These are phyloP conservation scores for Bryoglossum gracile DNA, from an alignment of 495 filamentous ascomycete species.

Conservation along the genomic window DNA sequence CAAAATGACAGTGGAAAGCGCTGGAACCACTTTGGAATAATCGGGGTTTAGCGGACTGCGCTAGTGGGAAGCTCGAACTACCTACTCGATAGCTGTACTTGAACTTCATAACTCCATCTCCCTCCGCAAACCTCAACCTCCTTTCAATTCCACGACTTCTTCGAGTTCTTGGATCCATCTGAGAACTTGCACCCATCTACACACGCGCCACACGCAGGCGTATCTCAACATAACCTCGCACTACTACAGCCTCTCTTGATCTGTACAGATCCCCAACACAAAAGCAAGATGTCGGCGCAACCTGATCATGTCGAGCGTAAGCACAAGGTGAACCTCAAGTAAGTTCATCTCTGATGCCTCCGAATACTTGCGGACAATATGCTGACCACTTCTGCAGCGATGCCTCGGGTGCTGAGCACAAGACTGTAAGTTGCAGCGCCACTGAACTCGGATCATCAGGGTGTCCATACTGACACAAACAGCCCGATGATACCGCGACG, in stretches of 20 bases:
- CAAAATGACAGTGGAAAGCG: no score
- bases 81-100: no score
- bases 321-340: conserved; percentile 90
- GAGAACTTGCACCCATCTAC: not conserved
- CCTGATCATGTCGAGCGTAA: conserved; percentile 57
- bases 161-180: not conserved
- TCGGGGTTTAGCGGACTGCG: no score
- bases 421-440: conserved; percentile 53
- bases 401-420: conserved; percentile 79
- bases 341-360: conserved; percentile 30
- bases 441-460: conserved; percentile 26
- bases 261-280: conserved; percentile 1
- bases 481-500: conserved; percentile 91
- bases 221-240: not conserved
- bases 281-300: conserved; percentile 24
- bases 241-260: not conserved
- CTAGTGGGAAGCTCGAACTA: no score
- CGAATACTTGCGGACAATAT: conserved; percentile 11
- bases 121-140: conserved; percentile 4
- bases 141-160: not conserved
- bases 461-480: conserved; percentile 27
- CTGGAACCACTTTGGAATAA: no score
- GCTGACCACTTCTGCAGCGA: conserved; percentile 55
- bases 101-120: no score
- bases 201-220: conserved; percentile 2